phyloP scores from a whole-genome alignment of 2,329 filamentous ascomycete genomes.

The Sarocladiaceae sp. region DNA sequence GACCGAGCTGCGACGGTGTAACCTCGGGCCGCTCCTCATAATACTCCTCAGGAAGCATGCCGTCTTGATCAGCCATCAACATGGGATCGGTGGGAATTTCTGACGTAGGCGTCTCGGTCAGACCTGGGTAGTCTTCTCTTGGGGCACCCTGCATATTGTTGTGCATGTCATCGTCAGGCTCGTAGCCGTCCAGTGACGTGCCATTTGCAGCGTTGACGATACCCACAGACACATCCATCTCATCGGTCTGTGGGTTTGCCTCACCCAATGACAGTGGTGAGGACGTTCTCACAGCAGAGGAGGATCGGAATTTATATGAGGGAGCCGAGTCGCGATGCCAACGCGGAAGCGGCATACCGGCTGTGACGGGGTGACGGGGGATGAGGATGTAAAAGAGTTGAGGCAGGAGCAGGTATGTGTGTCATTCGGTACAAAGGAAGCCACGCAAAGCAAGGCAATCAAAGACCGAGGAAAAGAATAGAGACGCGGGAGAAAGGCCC shows the following conservation, averaged over 20 bases:
- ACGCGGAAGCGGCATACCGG: conserved; percentile 7
- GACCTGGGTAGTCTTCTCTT: conserved; percentile 5
- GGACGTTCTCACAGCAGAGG: conserved; percentile 4
- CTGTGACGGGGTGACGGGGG: neutral
- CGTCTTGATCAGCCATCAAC: neutral
- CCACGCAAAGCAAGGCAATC: neutral
- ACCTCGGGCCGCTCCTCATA: neutral
- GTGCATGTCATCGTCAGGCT: neutral
- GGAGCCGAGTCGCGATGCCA: conserved; percentile 7
- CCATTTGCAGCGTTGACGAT: conserved; percentile 3
- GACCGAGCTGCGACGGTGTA: neutral
- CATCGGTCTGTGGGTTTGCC: neutral
- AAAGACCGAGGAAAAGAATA: neutral
- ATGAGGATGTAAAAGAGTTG: neutral
- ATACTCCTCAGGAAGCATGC: conserved; percentile 1
- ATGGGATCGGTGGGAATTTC: conserved; percentile 3
- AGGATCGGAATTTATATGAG: conserved; percentile 3
- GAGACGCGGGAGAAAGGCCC: neutral
- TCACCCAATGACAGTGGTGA: conserved; percentile 4
- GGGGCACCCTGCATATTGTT: neutral
- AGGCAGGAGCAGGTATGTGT: neutral
- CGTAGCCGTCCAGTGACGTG: neutral
- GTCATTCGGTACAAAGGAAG: conserved; percentile 3
- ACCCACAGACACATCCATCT: neutral
- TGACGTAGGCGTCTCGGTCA: conserved; percentile 1